phyloP scores from a whole-genome alignment of 2,329 filamentous ascomycete species.

The Ascochyta koolunga region DNA sequence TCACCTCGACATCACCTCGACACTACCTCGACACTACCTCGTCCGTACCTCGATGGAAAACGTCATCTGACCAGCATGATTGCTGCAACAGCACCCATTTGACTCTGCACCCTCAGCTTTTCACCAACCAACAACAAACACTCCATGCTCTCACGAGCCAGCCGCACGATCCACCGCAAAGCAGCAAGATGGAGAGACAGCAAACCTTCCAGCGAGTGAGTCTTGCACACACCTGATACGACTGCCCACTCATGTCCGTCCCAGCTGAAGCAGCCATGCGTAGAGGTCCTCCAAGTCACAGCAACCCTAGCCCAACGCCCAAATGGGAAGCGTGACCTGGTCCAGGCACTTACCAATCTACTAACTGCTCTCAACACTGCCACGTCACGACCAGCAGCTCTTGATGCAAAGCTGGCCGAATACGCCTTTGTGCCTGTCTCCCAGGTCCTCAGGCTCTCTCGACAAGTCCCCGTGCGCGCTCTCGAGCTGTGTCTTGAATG shows the following conservation, averaged over 20 bases:
- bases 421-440: constrained; percentile 95
- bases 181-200: constrained; percentile 44
- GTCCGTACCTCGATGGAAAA: not conserved
- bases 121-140: not conserved
- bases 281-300: constrained; percentile 62
- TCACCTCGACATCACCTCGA: too few relatives aligned
- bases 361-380: constrained; percentile 49
- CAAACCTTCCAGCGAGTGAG: constrained; percentile 49
- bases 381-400: constrained; percentile 41
- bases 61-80: not conserved
- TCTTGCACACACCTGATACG: not conserved
- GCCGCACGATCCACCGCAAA: not conserved
- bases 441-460: constrained; percentile 79
- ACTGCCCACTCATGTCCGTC: constrained; percentile 11
- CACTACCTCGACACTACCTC: too few relatives aligned
- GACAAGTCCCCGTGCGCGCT: constrained; percentile 71
- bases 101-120: not conserved
- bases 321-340: constrained; percentile 54
- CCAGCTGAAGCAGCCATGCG: constrained; percentile 64
- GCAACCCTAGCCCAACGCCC: constrained; percentile 57
- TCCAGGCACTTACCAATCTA: constrained; percentile 55
- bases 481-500: constrained; percentile 80
- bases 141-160: not conserved
- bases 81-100: not conserved
- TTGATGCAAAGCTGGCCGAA: constrained; percentile 86